Base-by-base conservation (phyloP, 371 early-diverging fungal genomes). In the Mortierella sp. region DNA sequence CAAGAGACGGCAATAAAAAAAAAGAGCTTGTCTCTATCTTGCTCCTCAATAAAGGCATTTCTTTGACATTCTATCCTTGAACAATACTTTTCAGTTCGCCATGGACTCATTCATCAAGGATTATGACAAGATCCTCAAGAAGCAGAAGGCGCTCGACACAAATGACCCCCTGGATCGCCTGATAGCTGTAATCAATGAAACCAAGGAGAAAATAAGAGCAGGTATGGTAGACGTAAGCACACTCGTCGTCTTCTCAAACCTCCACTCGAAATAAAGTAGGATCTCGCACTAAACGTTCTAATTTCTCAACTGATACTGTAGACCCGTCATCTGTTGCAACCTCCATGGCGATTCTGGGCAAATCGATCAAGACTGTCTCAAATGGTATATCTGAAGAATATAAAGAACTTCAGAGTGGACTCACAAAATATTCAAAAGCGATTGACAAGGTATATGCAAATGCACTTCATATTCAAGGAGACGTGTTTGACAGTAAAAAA, bases 361-460 rank as follows among this genome's bases (percentile, higher is more conserved):
- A 67, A 59, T 57, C 63, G n/a, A 33, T 74, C 69, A 63, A 69
- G 57, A 40, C 72, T 0, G 63, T 59, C 19, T 76, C 83, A 2
- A 69, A 69, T 63, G 65, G 68, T 19, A 82, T 88, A 52, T 81
- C 83, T 21, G 91, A 92, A 58, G 80, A 88, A 22, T 88, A 92
- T 68, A 92, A 93, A 67, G 96, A 96, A 32, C 85, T 92, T 38
- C 88, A 93, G 60, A 70, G 79, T 10, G 70, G 86, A 22, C 77
- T 94, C 4, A 70, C 86, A 15, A 96, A 95, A 69, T 90, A 91
- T 81, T 88, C 91, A 59, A 96, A 95, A 83, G 89, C 88, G 13
- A 84, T 96, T 28, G 97, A 96, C 38, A 95, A 93, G 84, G 87
- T 88, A 84, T 69, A 58, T 22, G 53, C 21, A 52, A 11, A 4